Percentiles rank a stretch among this genome's conserved stretches.
These are phyloP conservation scores for Anacardium occidentale DNA, from an alignment of 345 rosid species.

Conservation along the genomic window DNA sequence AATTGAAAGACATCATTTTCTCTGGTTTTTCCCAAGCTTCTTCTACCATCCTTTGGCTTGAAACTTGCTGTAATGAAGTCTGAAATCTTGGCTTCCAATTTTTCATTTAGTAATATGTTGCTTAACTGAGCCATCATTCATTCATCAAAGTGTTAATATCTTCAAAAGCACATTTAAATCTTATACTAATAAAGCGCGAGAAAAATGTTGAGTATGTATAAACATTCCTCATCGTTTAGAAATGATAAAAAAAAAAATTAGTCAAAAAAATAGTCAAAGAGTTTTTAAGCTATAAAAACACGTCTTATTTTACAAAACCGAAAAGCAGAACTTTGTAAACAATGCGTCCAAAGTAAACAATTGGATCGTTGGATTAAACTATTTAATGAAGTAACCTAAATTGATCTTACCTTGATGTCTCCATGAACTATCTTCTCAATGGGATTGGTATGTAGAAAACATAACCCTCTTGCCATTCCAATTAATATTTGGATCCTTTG, in stretches of 20 bases:
- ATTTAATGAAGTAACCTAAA: background rate
- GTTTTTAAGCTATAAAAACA: too few relatives aligned
- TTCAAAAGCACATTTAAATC: too few relatives aligned
- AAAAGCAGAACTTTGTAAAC: too few relatives aligned
- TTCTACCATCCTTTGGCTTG: background rate
- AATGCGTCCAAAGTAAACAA: too few relatives aligned
- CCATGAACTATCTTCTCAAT: background rate
- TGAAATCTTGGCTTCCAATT: background rate
- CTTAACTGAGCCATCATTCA: background rate
- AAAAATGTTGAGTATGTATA: too few relatives aligned
- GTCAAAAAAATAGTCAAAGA: too few relatives aligned
- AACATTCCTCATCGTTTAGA: too few relatives aligned
- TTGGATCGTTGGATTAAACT: too few relatives aligned
- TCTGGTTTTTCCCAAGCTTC: background rate
- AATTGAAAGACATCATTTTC: background rate
- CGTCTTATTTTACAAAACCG: too few relatives aligned
- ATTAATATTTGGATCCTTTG: background rate
- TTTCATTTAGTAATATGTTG: background rate
- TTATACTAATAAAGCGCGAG: too few relatives aligned
- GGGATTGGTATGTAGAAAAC: background rate
- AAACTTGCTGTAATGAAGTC: background rate
- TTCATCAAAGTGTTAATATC: background rate
- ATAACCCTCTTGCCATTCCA: background rate
- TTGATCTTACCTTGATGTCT: background rate
- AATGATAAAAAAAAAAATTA: too few relatives aligned